These are phyloP conservation scores for Avicennia marina DNA, from an alignment of 257 asterid genomes.

Conservation along the genomic window DNA sequence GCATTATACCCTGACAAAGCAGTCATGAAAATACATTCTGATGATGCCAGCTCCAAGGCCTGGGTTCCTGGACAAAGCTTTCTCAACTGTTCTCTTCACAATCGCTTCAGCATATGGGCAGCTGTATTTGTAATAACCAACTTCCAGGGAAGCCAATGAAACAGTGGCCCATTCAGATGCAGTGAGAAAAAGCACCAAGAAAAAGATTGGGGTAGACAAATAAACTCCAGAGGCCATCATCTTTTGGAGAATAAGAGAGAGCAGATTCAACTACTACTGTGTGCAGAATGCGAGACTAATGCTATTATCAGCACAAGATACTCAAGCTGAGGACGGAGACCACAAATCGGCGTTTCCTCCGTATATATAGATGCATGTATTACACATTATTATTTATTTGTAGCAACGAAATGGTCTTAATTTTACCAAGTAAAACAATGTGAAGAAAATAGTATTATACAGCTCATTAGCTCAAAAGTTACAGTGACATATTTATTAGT, in stretches of 20 bases:
- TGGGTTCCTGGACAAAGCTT: slow-evolving; percentile 28
- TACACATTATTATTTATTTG: background rate
- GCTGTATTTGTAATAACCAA: slow-evolving; percentile 29
- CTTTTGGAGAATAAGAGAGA: too few species aligned
- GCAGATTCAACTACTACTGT: too few species aligned
- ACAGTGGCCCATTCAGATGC: background rate
- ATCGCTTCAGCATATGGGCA: slow-evolving; percentile 36
- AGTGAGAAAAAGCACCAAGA: slow-evolving; percentile 5
- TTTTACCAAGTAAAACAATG: background rate
- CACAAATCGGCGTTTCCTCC: background rate
- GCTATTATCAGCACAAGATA: too few species aligned
- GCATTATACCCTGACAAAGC: slow-evolving; percentile 49
- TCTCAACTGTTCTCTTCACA: slow-evolving; percentile 28
- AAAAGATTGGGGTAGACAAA: background rate
- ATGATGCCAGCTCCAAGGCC: too few species aligned
- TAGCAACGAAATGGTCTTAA: background rate
- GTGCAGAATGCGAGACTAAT: too few species aligned
- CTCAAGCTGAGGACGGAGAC: background rate
- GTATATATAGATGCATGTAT: slow-evolving; percentile 4
- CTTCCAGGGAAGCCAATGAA: slow-evolving; percentile 17
- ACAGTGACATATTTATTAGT: too few species aligned
- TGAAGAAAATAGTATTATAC: background rate
- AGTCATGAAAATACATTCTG: slow-evolving; percentile 45
- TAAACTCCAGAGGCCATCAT: background rate
- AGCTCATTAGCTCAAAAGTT: background rate